These are phyloP conservation scores for Orbilia oligospora DNA, from an alignment of 2,329 filamentous ascomycete genomes.

Conservation along the genomic window DNA sequence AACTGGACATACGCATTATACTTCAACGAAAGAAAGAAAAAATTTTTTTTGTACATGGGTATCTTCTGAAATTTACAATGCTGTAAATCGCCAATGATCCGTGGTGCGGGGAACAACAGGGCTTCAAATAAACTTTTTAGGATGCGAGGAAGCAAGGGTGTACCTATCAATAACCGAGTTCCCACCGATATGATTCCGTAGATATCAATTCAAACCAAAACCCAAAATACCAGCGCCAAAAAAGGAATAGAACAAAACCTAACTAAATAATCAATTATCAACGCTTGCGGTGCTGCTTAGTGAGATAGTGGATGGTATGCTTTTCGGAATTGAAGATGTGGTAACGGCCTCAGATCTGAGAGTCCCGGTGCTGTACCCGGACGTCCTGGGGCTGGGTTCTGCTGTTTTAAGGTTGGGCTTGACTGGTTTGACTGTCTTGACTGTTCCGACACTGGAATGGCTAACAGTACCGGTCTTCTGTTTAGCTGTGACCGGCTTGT, in stretches of 20 bases:
- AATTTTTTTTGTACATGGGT: conserved; percentile 51
- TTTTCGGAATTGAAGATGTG: not conserved
- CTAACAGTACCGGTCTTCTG: not conserved
- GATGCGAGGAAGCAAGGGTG: conserved; percentile 13
- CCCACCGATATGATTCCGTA: conserved; percentile 23
- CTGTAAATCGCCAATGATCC: conserved; percentile 14
- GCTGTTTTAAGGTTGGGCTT: not conserved
- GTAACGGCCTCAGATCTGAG: not conserved
- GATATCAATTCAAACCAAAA: not conserved
- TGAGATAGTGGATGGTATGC: not conserved
- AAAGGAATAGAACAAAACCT: not conserved
- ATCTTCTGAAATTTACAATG: conserved; percentile 31
- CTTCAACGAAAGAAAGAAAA: not conserved
- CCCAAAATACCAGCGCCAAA: conserved; percentile 7
- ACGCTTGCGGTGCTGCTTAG: not conserved
- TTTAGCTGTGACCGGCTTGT: not conserved
- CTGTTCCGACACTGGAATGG: not conserved
- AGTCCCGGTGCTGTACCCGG: not conserved
- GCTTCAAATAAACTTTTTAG: conserved; percentile 44
- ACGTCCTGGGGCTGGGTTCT: not conserved
- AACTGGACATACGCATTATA: not conserved
- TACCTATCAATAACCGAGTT: conserved; percentile 11
- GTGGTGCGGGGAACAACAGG: not conserved
- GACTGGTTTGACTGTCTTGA: not conserved
- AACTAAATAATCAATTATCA: not conserved